Percentiles rank a stretch among this genome's conserved stretches.
These are phyloP conservation scores for Bremia lactucae DNA, from an alignment of 352 stramenopile species.

Conservation along the genomic window DNA sequence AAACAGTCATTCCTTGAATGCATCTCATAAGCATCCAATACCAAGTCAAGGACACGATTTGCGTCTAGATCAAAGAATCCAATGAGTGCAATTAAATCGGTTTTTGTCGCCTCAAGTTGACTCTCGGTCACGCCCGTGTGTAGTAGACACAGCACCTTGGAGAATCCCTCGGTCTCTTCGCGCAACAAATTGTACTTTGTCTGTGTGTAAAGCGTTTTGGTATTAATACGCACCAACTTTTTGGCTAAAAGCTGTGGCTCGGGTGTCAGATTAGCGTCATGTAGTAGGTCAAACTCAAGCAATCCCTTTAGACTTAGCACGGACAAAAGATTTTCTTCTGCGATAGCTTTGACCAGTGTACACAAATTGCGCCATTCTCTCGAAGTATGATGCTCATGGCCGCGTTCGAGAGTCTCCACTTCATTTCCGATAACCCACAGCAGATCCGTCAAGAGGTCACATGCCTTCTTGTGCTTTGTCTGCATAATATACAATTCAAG, in stretches of 20 bases:
- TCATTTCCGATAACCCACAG: conserved; percentile 71
- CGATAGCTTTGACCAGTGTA: conserved; percentile 45
- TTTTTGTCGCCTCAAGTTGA: conserved; percentile 57
- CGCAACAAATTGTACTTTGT: conserved; percentile 95
- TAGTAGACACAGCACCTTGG: conserved; percentile 85
- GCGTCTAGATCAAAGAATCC: conserved; percentile 93
- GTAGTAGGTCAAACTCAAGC: conserved; percentile 69
- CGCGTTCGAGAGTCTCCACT: conserved; percentile 60
- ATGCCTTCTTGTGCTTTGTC: conserved; percentile 21
- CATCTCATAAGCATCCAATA: conserved; percentile 89
- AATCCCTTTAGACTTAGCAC: conserved; percentile 41
- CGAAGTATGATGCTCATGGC: conserved; percentile 53
- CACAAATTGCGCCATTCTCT: conserved; percentile 61
- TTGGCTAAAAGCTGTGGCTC: conserved; percentile 46
- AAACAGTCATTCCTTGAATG: conserved; percentile 75
- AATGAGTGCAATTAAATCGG: conserved; percentile 66
- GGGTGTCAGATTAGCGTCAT: conserved; percentile 40
- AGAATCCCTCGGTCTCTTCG: conserved; percentile 94
- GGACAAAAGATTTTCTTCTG: conserved; percentile 60
- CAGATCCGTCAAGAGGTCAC: conserved; percentile 55
- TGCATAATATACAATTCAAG: conserved; percentile 6
- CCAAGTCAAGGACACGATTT: conserved; percentile 91
- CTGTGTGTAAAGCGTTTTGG: conserved; percentile 89
- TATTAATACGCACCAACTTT: conserved; percentile 80
- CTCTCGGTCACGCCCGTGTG: conserved; percentile 55